Evolutionary conservation across 1,284 basidiomycete genomes (phyloP).

Genomic region (Pisolithus thermaeus): DNA sequence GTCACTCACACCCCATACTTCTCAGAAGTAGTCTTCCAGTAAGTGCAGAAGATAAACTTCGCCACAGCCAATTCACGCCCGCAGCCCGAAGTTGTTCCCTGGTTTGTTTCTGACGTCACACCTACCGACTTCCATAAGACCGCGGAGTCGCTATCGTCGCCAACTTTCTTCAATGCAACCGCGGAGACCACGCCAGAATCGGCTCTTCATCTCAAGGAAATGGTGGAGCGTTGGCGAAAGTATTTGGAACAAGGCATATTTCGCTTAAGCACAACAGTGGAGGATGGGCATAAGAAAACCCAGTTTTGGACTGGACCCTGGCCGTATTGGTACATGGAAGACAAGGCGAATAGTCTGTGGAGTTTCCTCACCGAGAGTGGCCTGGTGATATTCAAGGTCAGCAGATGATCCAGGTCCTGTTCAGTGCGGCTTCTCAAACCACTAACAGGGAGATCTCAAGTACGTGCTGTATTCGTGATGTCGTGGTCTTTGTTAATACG

Average conservation of each 20-base stretch:
- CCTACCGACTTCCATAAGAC: constrained; percentile 68
- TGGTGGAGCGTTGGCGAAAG: constrained; percentile 70
- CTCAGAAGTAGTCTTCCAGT: constrained; percentile 85
- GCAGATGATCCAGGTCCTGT: constrained; percentile 3
- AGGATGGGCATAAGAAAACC: constrained; percentile 28
- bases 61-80: constrained; percentile 2
- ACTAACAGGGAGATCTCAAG: constrained; percentile 79
- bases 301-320: constrained; percentile 85
- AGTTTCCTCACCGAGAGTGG: constrained; percentile 56
- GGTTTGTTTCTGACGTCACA: constrained; percentile 92
- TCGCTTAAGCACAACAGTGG: constrained; percentile 51
- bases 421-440: not conserved
- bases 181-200: constrained; percentile 17
- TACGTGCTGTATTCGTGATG: constrained; percentile 31
- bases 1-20: constrained; percentile 83
- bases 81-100: constrained; percentile 85
- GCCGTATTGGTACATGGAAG: constrained; percentile 79
- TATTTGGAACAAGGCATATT: constrained; percentile 73
- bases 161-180: constrained; percentile 47
- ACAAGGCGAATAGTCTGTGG: constrained; percentile 55
- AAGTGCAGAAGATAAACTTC: constrained; percentile 24
- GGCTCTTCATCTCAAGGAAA: constrained; percentile 43
- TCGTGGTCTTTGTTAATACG: not conserved
- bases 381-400: constrained; percentile 88
- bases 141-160: constrained; percentile 50